phyloP scores from a whole-genome alignment of 179 eudicot genomes.

The Nepenthes alata region DNA sequence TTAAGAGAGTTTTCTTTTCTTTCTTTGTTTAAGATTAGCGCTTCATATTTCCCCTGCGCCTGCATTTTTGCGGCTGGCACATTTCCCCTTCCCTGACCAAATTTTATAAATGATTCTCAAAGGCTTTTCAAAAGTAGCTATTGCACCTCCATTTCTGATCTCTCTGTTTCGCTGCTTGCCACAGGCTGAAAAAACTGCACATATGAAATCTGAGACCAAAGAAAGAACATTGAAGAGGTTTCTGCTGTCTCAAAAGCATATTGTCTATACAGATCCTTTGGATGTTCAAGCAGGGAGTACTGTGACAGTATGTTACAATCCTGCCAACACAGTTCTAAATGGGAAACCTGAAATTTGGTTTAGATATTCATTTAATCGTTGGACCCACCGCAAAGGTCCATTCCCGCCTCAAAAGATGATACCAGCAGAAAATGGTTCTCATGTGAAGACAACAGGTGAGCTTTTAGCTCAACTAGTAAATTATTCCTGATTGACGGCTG shows the following conservation, averaged over 20 bases:
- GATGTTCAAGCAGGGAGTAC: slow-evolving; percentile 70
- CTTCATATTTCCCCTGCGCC: too few species aligned
- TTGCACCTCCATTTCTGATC: neutral
- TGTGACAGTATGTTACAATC: slow-evolving; percentile 77
- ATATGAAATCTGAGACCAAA: slow-evolving; percentile 71
- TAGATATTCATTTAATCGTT: slow-evolving; percentile 87
- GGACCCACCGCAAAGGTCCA: slow-evolving; percentile 85
- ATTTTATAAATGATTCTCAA: neutral
- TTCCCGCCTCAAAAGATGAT: slow-evolving; percentile 84
- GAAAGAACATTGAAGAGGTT: slow-evolving; percentile 64
- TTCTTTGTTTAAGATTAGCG: too few species aligned
- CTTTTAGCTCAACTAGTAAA: neutral
- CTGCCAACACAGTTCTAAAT: slow-evolving; percentile 66
- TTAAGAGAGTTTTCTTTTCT: too few species aligned
- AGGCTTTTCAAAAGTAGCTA: neutral
- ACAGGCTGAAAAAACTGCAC: slow-evolving; percentile 78
- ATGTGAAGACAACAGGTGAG: slow-evolving; percentile 71
- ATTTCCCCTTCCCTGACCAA: too few species aligned
- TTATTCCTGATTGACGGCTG: neutral
- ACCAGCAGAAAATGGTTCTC: slow-evolving; percentile 63
- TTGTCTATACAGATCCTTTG: slow-evolving; percentile 92
- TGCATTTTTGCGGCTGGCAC: too few species aligned
- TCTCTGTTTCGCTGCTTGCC: slow-evolving; percentile 6
- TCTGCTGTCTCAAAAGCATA: slow-evolving; percentile 81
- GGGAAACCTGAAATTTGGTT: slow-evolving; percentile 96